Base-by-base conservation (phyloP, 305 asterid species). In the Fraxinus greggii region DNA sequence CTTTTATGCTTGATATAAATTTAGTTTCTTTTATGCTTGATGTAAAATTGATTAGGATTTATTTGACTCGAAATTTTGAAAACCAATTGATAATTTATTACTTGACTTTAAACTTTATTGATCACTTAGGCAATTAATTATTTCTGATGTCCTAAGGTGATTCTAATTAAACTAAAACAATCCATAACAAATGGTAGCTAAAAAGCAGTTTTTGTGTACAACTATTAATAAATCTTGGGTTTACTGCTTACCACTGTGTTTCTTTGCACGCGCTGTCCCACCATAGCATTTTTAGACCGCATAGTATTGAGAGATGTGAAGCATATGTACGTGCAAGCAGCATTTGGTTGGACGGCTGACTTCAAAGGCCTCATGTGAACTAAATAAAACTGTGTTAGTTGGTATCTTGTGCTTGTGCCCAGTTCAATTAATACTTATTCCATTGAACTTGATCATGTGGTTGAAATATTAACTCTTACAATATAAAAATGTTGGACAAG, bases 151-250 rank as follows among this genome's bases (percentile, higher is more conserved):
- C 67, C 54, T 76, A 63, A 24, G 15, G 31, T 21, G 72, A 63
- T 24, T 63, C 33, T 21, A 23, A 24, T 24, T 9, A 73, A 36
- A 21, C 17, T 36, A 15, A 76, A 48, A 75, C 35, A 54, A 51
- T 33, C 24, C 81, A 9, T 12, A 51, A 21, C 2, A 9, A 77
- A 51, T 54, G 63, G 13, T 9, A 56, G 73, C n/a, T 10, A 12
- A 65, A 45, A 65, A 65, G 31, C 12, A 36, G 29, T 23, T 23
- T 61, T 33, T 17, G 42, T 8, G 70, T 5, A 1, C 21, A 70
- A 19, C 77, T 31, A 78, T 17, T 33, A 79, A 33, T 78, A 28
- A n/a, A 33, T 74, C n/a, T 51, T 77, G 72, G 75, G 67, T 81
- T 45, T 75, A 33, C 72, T 26, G 24, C 26, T 75, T n/a, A 15